Evolutionary conservation across 2,329 filamentous ascomycete genomes (phyloP).

Genomic region (Penicillium sp.): DNA sequence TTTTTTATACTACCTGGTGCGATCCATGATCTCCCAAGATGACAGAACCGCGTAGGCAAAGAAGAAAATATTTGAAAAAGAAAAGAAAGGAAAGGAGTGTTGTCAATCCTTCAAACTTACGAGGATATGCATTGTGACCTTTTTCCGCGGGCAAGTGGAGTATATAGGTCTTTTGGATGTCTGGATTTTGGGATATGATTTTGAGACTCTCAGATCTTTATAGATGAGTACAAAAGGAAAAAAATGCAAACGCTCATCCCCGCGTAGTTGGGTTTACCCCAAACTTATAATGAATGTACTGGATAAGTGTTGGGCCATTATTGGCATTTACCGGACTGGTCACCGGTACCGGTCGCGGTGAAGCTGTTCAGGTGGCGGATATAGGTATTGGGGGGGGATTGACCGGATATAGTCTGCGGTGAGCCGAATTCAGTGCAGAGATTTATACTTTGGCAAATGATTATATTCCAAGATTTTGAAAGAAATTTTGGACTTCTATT

Average conservation of each 20-base stretch:
- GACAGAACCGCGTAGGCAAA: conserved; percentile 1
- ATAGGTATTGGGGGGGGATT: conserved; percentile 4
- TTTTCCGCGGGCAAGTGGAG: not conserved
- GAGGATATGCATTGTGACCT: conserved; percentile 46
- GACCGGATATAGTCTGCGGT: conserved; percentile 39
- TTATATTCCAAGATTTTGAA: not conserved
- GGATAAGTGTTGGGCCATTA: conserved; percentile 24
- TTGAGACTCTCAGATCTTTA: not conserved
- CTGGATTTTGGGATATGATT: not conserved
- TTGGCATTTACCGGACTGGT: conserved; percentile 12
- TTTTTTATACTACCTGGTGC: not conserved
- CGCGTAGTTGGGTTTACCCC: conserved; percentile 1
- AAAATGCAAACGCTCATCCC: not conserved
- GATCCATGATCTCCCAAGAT: not conserved
- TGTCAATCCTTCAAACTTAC: conserved; percentile 32
- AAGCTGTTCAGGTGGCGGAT: conserved; percentile 25
- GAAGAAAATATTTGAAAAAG: not conserved
- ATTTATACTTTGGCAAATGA: not conserved
- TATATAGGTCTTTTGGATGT: not conserved
- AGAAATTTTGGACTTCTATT: not conserved
- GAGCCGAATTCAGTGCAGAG: conserved; percentile 21
- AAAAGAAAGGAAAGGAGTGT: conserved; percentile 1
- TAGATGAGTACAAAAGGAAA: not conserved
- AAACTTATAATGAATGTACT: conserved; percentile 21
- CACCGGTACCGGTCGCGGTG: conserved; percentile 27